These are phyloP conservation scores for Flueggea neowawraea DNA, from an alignment of 441 rosid species.

Conservation along the genomic window DNA sequence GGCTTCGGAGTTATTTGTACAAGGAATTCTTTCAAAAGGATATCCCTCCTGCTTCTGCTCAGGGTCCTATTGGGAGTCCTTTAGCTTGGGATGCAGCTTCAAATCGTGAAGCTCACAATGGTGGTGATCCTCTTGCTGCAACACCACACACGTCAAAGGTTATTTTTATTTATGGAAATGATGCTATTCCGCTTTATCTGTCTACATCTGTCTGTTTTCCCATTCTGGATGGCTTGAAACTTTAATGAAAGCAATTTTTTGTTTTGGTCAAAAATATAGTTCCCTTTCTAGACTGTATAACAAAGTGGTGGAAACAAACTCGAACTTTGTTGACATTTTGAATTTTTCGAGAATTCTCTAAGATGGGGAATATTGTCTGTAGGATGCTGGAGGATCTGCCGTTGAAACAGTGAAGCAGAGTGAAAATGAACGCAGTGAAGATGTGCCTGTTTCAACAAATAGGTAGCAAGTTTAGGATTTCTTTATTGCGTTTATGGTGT, in stretches of 20 bases:
- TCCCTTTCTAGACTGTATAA: no score
- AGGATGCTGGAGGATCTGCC: conserved; percentile 59
- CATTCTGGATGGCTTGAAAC: background rate
- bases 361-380: conserved; percentile 14
- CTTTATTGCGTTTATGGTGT: no score
- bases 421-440: conserved; percentile 72
- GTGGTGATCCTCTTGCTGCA: conserved; percentile 28
- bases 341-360: background rate
- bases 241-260: no score
- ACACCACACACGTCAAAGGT: conserved; percentile 54
- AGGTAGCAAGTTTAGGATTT: conserved; percentile 37
- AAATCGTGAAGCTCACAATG: conserved; percentile 44
- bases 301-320: no score
- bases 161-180: conserved; percentile 3
- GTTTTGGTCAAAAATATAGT: no score
- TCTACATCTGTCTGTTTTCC: background rate
- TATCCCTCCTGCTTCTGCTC: conserved; percentile 42
- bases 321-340: background rate
- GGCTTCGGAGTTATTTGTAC: conserved; percentile 64
- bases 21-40: conserved; percentile 68
- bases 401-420: conserved; percentile 41
- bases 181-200: conserved; percentile 7
- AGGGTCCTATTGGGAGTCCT: conserved; percentile 42
- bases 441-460: conserved; percentile 41
- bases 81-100: conserved; percentile 48